These are phyloP conservation scores for Nicotiana attenuata DNA, from an alignment of 257 asterid species.

Conservation along the genomic window DNA sequence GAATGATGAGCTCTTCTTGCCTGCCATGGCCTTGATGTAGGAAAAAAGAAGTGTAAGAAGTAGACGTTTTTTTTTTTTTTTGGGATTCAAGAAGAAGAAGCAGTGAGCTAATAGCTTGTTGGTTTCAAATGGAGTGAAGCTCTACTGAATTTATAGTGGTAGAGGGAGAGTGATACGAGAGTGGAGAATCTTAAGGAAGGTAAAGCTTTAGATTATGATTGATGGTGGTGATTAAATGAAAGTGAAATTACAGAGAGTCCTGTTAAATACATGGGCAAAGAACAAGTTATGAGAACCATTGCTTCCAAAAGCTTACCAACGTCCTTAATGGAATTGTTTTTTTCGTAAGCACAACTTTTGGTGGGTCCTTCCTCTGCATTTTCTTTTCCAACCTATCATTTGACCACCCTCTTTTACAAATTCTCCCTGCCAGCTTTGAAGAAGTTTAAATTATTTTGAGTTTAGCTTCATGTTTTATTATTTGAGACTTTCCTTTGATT, in stretches of 20 bases:
- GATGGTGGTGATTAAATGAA: not conserved
- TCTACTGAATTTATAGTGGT: not conserved
- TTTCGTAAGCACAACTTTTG: not conserved
- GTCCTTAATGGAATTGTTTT: not conserved
- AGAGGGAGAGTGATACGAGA: not conserved
- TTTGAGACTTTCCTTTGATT: no score
- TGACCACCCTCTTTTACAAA: no score
- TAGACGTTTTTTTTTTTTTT: not conserved
- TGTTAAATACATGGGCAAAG: not conserved
- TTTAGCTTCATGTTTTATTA: no score
- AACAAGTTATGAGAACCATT: not conserved
- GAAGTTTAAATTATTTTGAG: no score
- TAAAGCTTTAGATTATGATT: not conserved
- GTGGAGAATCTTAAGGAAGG: conserved; percentile 9
- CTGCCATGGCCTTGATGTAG: not conserved
- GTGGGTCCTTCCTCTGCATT: not conserved
- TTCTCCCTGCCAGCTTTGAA: no score
- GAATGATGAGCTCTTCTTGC: conserved; percentile 4
- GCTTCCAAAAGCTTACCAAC: conserved; percentile 2
- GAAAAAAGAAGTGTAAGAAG: not conserved
- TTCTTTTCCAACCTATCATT: no score
- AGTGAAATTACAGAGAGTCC: not conserved
- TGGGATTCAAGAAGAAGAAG: not conserved
- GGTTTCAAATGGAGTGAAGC: conserved; percentile 1
- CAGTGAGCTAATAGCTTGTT: not conserved